Evolutionary conservation across 352 stramenopile genomes (phyloP), one percentile per base, ranked within the genome.

Genomic region (Phytophthora lateralis): DNA sequence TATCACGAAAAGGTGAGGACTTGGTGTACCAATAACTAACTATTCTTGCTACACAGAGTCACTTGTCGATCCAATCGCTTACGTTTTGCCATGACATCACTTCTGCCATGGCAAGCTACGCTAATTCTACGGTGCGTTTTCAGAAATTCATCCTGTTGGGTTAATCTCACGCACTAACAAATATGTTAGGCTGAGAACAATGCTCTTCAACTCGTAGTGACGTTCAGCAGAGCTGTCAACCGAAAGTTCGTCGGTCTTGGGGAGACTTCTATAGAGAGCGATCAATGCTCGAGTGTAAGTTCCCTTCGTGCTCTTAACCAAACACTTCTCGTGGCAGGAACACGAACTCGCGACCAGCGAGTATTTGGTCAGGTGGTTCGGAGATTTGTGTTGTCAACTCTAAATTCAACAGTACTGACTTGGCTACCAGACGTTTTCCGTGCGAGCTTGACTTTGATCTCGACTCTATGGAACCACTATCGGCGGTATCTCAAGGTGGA

Each of bases 401-500:
- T 92, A 4, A 93, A 93, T 47, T 83, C 80, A 0, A 78, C 78
- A 7, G 65, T 76, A 7, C 57, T 93, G 14, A 69, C 88, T 1
- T 90, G 80, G 79, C 77, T 78, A 4, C 59, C 73, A 0, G 68
- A 75, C 1, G 74, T 92, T 1, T 91, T 94, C 44, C 73, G 76
- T 39, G 75, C 70, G 2, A 90, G 70, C 29, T 54, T 96, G 21
- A 79, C 69, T 3, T 52, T 93, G 10, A 71, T 91, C 8, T 90
- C 85, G 15, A 94, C 84, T 3, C 50, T 96, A 6, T 96, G 87
- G 87, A 94, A 90, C 29, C 82, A 95, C 50, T 96, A 94, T 26
- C 84, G 87, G 27, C 76, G 82, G 1, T 83, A 93, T 41, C 56
- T 94, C 12, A 96, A 96, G 55, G 75, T 96, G 17, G 87, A 96